Conservation (phyloP, 306 rosid species). For the Astragalus membranaceus region DNA sequence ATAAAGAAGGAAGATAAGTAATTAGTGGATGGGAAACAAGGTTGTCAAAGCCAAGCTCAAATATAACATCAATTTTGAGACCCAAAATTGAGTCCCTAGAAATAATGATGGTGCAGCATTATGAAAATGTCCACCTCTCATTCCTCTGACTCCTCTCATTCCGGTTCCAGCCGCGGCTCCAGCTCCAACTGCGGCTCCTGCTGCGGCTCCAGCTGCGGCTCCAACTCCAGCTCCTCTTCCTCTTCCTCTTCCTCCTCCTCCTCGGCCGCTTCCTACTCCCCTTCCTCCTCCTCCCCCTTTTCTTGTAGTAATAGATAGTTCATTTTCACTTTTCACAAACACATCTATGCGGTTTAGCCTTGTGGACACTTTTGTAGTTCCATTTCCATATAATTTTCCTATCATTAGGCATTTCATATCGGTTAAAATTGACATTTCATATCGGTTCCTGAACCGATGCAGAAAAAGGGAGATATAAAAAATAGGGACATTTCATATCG, state of each 20-base stretch:
- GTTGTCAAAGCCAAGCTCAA: conserved; percentile 1
- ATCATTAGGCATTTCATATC: too few species aligned
- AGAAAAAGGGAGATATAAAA: too few species aligned
- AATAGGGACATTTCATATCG: too few species aligned
- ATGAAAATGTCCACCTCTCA: background rate
- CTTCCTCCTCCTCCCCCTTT: conserved; percentile 10
- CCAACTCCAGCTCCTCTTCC: background rate
- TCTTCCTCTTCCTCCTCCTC: background rate
- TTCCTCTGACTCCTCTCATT: background rate
- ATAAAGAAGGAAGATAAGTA: background rate
- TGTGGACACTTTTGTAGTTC: background rate
- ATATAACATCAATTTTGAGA: background rate
- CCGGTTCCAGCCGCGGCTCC: too few species aligned
- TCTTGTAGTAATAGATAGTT: background rate
- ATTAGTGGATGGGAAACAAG: background rate
- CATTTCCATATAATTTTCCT: conserved; percentile 18
- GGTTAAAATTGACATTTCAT: too few species aligned
- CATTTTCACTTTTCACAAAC: background rate
- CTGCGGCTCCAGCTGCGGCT: background rate
- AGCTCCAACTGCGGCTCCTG: too few species aligned
- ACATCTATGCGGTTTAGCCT: background rate
- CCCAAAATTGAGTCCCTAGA: background rate
- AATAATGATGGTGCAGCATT: conserved; percentile 6
- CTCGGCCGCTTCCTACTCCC: background rate
- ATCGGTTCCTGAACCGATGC: too few species aligned